A percentile compares a stretch with the other conserved stretches of the same genome.
phyloP scores from a whole-genome alignment of 73 alveolate species.

The Paramecium sonneborni region DNA sequence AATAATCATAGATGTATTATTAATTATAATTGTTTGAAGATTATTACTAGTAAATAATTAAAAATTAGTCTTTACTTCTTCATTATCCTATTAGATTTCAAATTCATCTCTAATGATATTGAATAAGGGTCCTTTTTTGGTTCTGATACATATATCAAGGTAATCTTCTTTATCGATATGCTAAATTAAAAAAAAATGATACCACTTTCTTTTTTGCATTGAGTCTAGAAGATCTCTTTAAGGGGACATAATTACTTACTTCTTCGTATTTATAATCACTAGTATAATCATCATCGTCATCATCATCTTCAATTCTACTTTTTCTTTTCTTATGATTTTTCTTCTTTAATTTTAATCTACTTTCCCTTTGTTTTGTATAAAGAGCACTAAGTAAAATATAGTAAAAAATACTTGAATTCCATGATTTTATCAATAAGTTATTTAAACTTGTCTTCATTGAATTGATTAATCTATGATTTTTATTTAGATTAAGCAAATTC shows the following conservation, averaged over 20 bases:
- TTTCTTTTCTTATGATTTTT: background rate
- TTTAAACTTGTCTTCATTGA: constrained; percentile 37
- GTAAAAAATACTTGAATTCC: constrained; percentile 40
- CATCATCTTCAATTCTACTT: background rate
- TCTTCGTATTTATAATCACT: background rate
- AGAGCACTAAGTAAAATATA: background rate
- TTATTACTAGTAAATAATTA: background rate
- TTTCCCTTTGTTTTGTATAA: background rate
- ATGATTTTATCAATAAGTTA: constrained; percentile 32
- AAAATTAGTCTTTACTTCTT: background rate
- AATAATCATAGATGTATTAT: background rate
- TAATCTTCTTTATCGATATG: too few species aligned
- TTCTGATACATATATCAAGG: background rate
- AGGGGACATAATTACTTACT: background rate
- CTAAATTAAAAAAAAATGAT: too few species aligned
- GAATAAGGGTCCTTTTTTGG: background rate
- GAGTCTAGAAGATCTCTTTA: background rate
- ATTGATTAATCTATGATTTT: background rate
- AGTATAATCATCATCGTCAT: background rate
- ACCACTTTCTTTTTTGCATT: background rate
- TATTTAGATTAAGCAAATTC: constrained; percentile 48
- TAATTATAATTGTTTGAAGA: background rate
- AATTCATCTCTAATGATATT: background rate
- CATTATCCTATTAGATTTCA: background rate
- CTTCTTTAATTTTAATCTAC: background rate